These are phyloP conservation scores for Pseudomonodictys pantanalensis DNA, from an alignment of 495 filamentous ascomycete species.

Conservation along the genomic window DNA sequence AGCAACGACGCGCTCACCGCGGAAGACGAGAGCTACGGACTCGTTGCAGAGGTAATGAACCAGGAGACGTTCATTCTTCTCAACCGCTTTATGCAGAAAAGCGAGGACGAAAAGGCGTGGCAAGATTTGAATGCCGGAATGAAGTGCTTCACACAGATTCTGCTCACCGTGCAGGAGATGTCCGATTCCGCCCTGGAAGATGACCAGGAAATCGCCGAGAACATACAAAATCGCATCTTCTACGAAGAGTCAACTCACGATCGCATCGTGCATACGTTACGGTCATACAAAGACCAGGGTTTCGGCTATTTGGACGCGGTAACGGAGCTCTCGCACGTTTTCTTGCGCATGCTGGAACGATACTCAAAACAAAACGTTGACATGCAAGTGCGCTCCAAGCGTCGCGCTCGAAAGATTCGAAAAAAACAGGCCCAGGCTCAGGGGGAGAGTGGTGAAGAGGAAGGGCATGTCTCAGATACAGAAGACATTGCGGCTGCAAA, in stretches of 20 bases:
- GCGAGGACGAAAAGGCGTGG: slow-evolving; percentile 81
- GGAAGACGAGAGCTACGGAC: slow-evolving; percentile 74
- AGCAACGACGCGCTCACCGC: slow-evolving; percentile 35
- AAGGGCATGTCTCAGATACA: slow-evolving; percentile 52
- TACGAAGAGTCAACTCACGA: slow-evolving; percentile 97
- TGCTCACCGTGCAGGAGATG: slow-evolving; percentile 97
- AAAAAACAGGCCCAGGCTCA: slow-evolving; percentile 49
- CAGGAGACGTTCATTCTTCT: slow-evolving; percentile 89
- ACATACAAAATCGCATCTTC: slow-evolving; percentile 93
- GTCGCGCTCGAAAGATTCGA: slow-evolving; percentile 65
- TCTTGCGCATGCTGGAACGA: slow-evolving; percentile 83
- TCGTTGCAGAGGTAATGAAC: slow-evolving; percentile 84
- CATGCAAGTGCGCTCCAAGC: slow-evolving; percentile 81
- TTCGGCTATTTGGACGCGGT: slow-evolving; percentile 90
- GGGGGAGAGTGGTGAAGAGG: slow-evolving; percentile 29
- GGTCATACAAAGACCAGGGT: slow-evolving; percentile 86
- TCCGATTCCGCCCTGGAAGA: slow-evolving; percentile 77
- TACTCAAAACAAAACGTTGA: slow-evolving; percentile 94
- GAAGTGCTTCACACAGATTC: slow-evolving; percentile 81
- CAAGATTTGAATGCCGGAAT: slow-evolving; percentile 80
- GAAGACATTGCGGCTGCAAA: slow-evolving; percentile 72
- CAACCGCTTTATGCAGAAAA: slow-evolving; percentile 75
- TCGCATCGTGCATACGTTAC: slow-evolving; percentile 69
- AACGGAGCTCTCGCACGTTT: slow-evolving; percentile 88
- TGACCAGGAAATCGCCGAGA: slow-evolving; percentile 96